These are phyloP conservation scores for Aureobasidium sp. DNA, from an alignment of 2,329 filamentous ascomycete species.

Conservation along the genomic window DNA sequence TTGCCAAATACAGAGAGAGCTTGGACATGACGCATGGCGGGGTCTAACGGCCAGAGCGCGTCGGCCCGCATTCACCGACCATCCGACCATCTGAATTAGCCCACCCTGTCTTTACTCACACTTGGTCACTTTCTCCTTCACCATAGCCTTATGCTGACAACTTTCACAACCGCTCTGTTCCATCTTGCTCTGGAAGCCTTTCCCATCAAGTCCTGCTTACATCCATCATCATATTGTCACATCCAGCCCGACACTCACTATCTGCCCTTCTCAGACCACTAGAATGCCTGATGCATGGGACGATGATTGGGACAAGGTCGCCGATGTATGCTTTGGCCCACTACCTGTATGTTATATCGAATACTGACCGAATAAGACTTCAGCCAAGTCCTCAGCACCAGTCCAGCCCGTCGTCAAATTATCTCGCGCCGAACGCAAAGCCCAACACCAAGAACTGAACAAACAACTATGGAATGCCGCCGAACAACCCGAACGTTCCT, in stretches of 20 bases:
- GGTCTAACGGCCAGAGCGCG: background rate
- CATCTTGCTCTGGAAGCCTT: no score
- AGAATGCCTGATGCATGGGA: slow-evolving; percentile 74
- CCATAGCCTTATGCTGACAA: background rate
- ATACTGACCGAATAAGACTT: slow-evolving; percentile 23
- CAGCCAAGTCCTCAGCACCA: slow-evolving; percentile 22
- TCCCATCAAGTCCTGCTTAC: background rate
- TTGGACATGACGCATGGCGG: slow-evolving; percentile 3
- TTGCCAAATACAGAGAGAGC: background rate
- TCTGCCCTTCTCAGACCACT: slow-evolving; percentile 20
- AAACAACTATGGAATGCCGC: slow-evolving; percentile 83
- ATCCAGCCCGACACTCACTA: background rate
- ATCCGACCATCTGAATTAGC: background rate
- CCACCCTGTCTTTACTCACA: slow-evolving; percentile 30
- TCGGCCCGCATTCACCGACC: background rate
- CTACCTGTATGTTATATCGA: background rate
- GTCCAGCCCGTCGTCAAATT: slow-evolving; percentile 41
- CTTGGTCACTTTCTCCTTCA: slow-evolving; percentile 19
- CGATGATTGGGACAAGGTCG: slow-evolving; percentile 77
- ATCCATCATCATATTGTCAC: no score
- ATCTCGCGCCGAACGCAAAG: slow-evolving; percentile 67
- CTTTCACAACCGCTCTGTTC: background rate
- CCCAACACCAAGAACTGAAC: slow-evolving; percentile 75
- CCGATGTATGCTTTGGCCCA: slow-evolving; percentile 47
- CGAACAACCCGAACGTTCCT: slow-evolving; percentile 67